Evolutionary conservation across 192 early-diverging fungal species (phyloP).

Genomic region (Podila epicladia): DNA sequence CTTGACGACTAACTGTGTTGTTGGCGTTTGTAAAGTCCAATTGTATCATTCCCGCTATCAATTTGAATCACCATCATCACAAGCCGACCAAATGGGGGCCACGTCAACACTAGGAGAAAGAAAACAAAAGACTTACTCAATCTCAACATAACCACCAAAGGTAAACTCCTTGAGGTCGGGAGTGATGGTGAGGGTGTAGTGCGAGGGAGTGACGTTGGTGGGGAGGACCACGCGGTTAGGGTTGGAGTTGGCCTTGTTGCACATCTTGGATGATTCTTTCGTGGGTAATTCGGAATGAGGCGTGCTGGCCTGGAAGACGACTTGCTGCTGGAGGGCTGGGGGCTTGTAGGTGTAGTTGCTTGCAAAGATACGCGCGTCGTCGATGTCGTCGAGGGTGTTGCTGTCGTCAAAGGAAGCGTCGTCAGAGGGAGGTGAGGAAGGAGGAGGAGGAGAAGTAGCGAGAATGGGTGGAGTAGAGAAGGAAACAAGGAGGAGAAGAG

Average conservation of each 20-base stretch:
- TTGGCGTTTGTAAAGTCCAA: too few species aligned
- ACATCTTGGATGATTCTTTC: conserved; percentile 14
- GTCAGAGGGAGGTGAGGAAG: conserved; percentile 2
- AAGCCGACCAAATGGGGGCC: too few species aligned
- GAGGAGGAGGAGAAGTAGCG: conserved; percentile 5
- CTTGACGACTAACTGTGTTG: too few species aligned
- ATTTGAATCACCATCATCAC: too few species aligned
- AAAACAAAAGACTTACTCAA: conserved; percentile 62
- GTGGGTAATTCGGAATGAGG: neutral
- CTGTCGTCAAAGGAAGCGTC: conserved; percentile 3
- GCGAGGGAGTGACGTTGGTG: conserved; percentile 79
- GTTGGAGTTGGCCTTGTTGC: conserved; percentile 46
- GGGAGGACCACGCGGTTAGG: conserved; percentile 79
- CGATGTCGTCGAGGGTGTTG: conserved; percentile 13
- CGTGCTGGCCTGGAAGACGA: conserved; percentile 17
- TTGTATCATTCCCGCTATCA: too few species aligned
- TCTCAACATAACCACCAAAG: conserved; percentile 80
- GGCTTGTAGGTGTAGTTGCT: conserved; percentile 12
- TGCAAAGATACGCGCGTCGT: conserved; percentile 11
- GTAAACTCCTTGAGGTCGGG: conserved; percentile 82
- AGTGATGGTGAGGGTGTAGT: conserved; percentile 82
- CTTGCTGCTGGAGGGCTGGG: conserved; percentile 17
- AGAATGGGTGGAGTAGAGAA: conserved; percentile 8
- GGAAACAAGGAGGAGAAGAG: neutral
- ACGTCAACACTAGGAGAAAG: conserved; percentile 10